phyloP scores from a whole-genome alignment of 305 asterid species.

The Fraxinus latifolia region DNA sequence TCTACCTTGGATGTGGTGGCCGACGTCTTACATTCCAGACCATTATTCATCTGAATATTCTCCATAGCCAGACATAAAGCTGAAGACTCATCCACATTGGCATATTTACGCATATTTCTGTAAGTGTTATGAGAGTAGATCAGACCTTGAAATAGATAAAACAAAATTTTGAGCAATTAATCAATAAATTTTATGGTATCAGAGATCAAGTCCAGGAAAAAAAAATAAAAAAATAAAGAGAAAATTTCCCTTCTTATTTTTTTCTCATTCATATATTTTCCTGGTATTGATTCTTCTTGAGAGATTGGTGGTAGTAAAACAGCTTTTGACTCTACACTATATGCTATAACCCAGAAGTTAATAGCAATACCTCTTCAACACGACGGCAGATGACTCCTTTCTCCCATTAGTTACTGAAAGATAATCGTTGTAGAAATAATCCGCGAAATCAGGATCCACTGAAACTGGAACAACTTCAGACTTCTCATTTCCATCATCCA shows the following conservation, averaged over 20 bases:
- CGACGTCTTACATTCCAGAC: slow-evolving; percentile 95
- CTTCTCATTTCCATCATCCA: slow-evolving; percentile 91
- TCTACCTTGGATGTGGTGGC: slow-evolving; percentile 85
- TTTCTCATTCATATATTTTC: not conserved
- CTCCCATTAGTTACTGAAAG: slow-evolving; percentile 63
- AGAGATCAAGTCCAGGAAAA: slow-evolving; percentile 1
- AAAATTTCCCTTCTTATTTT: not conserved
- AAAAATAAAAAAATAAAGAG: not conserved
- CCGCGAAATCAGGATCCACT: slow-evolving; percentile 79
- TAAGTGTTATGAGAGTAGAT: slow-evolving; percentile 30
- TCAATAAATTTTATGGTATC: not conserved
- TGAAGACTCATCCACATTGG: slow-evolving; percentile 48
- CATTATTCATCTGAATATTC: slow-evolving; percentile 60
- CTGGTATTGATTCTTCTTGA: not conserved
- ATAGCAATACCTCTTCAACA: slow-evolving; percentile 67
- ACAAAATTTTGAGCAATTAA: not conserved
- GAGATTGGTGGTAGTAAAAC: not conserved
- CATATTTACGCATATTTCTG: slow-evolving; percentile 68
- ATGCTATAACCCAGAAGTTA: slow-evolving; percentile 4
- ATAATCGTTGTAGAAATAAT: slow-evolving; percentile 73
- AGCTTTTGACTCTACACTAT: not conserved
- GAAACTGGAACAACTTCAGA: slow-evolving; percentile 91
- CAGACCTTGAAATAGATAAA: slow-evolving; percentile 18
- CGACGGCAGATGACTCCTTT: slow-evolving; percentile 60
- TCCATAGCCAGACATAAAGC: slow-evolving; percentile 67